These are phyloP conservation scores for Phytophthora rubi DNA, from an alignment of 352 stramenopile species.

Conservation along the genomic window DNA sequence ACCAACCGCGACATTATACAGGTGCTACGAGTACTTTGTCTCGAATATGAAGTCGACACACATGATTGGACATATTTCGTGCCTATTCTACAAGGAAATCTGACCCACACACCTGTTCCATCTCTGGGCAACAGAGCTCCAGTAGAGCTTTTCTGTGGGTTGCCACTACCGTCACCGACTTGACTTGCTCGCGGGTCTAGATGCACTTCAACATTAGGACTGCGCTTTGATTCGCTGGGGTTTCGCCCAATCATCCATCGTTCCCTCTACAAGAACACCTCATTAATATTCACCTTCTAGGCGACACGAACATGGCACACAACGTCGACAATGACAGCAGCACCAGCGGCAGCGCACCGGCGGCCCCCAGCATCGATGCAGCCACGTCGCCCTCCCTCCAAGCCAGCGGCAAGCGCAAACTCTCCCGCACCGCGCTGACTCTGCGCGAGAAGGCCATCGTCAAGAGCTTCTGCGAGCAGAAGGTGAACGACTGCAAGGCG, in stretches of 20 bases:
- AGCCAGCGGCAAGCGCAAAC: conserved; percentile 32
- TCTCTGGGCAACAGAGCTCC: no score
- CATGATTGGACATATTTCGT: no score
- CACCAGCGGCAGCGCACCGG: neutral
- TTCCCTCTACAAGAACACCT: conserved; percentile 36
- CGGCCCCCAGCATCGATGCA: neutral
- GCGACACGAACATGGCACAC: conserved; percentile 4
- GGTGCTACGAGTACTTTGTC: conserved; percentile 24
- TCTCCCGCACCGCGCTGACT: conserved; percentile 60
- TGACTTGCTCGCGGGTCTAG: no score
- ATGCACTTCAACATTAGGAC: neutral
- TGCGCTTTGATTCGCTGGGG: neutral
- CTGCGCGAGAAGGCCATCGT: conserved; percentile 75
- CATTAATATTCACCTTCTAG: neutral
- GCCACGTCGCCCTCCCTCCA: neutral
- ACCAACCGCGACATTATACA: conserved; percentile 40
- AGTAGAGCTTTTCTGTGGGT: neutral
- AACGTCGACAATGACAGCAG: neutral
- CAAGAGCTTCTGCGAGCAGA: conserved; percentile 82
- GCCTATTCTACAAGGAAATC: no score
- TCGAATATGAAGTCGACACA: conserved; percentile 27
- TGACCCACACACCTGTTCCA: neutral
- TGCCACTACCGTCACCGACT: neutral
- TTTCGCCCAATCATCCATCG: conserved; percentile 12
- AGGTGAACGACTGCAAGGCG: conserved; percentile 59